These are phyloP conservation scores for Themeda triandra DNA, from an alignment of 176 grass and related monocot species.

Conservation along the genomic window DNA sequence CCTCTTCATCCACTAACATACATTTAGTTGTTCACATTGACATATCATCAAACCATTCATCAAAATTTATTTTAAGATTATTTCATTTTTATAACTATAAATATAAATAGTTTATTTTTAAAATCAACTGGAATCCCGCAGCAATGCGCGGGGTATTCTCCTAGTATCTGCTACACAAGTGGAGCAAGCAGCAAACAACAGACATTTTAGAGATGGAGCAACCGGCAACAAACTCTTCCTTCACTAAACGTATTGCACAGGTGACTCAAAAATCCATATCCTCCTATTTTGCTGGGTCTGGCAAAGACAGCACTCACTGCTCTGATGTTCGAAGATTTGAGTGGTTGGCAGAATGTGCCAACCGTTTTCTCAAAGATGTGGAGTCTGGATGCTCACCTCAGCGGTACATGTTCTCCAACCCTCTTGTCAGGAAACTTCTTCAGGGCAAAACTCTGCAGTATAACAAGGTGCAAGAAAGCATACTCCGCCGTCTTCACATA, in stretches of 20 bases:
- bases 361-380: no score
- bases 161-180: background rate
- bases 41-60: no score
- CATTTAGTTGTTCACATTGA: no score
- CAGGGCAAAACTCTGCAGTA: background rate
- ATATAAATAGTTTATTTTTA: no score
- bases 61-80: no score
- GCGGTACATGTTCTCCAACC: background rate
- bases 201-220: background rate
- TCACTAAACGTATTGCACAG: background rate
- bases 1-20: no score
- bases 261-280: background rate
- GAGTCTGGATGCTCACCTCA: background rate
- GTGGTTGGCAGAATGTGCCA: no score
- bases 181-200: background rate
- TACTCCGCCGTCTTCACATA: background rate
- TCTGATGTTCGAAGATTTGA: background rate
- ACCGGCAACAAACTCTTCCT: background rate
- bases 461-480: background rate
- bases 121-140: no score
- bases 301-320: background rate
- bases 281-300: background rate
- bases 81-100: no score
- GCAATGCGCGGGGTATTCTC: no score
- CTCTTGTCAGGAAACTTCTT: constrained; percentile 15